phyloP scores from a whole-genome alignment of 1,139 yeast species.

The Nakaseomyces kungkrabaensis region DNA sequence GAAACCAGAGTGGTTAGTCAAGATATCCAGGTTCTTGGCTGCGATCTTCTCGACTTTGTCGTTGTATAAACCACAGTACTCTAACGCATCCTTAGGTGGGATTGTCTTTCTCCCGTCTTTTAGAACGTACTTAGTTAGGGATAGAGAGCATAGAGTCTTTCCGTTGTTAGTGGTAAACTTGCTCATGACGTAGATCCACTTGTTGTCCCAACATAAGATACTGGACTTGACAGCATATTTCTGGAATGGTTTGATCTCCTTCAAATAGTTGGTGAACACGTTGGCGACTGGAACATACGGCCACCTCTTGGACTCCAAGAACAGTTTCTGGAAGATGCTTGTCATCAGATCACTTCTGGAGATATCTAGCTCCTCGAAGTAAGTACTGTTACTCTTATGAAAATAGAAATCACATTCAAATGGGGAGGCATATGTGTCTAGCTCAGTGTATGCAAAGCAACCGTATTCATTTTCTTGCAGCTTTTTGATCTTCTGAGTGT shows the following conservation, averaged over 20 bases:
- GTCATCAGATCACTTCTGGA: slow-evolving; percentile 60
- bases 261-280: slow-evolving; percentile 56
- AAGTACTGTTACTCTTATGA: slow-evolving; percentile 82
- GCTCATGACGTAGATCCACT: slow-evolving; percentile 71
- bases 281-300: slow-evolving; percentile 77
- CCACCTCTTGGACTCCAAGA: slow-evolving; percentile 38
- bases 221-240: slow-evolving; percentile 46
- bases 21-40: slow-evolving; percentile 29
- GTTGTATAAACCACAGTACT: slow-evolving; percentile 46
- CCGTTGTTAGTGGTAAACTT: slow-evolving; percentile 35
- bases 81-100: slow-evolving; percentile 49
- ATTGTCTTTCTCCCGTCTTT: slow-evolving; percentile 66
- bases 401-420: slow-evolving; percentile 77
- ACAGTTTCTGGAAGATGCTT: slow-evolving; percentile 43
- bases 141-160: slow-evolving; percentile 43
- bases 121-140: slow-evolving; percentile 71
- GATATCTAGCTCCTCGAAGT: slow-evolving; percentile 74
- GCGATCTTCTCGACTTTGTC: slow-evolving; percentile 41
- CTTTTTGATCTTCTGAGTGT: slow-evolving; percentile 17
- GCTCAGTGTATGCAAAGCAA: slow-evolving; percentile 37
- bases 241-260: slow-evolving; percentile 63
- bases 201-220: slow-evolving; percentile 75
- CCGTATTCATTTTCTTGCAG: slow-evolving; percentile 18
- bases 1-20: slow-evolving; percentile 23
- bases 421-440: slow-evolving; percentile 55